Evolutionary conservation across 768 basidiomycete genomes (phyloP).

Genomic region (Phaeotremella skinneri): DNA sequence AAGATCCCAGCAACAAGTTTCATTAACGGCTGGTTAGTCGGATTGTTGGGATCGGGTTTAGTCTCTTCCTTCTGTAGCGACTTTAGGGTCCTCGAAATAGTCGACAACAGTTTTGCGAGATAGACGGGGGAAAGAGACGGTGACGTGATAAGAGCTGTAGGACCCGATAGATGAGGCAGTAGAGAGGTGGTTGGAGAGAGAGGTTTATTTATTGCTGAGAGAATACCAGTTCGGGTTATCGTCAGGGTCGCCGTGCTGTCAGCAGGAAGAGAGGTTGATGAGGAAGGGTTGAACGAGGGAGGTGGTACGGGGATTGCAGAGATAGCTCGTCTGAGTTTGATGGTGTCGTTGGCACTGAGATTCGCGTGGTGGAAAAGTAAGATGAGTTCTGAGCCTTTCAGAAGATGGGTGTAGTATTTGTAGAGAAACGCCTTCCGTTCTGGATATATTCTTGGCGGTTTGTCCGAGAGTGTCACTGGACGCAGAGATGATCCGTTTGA

Average conservation of each 20-base stretch:
- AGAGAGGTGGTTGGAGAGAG: constrained; percentile 62
- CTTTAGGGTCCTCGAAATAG: constrained; percentile 33
- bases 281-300: constrained; percentile 22
- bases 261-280: constrained; percentile 51
- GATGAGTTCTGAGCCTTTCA: constrained; percentile 63
- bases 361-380: constrained; percentile 76
- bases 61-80: constrained; percentile 21
- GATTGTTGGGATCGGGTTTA: constrained; percentile 1
- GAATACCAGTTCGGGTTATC: constrained; percentile 71
- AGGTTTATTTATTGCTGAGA: constrained; percentile 66
- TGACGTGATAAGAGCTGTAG: constrained; percentile 44
- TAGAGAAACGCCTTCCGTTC: constrained; percentile 79
- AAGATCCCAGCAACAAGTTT: constrained; percentile 74
- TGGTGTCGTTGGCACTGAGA: constrained; percentile 64
- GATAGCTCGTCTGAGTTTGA: constrained; percentile 69
- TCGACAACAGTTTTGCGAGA: constrained; percentile 31
- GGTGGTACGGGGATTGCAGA: constrained; percentile 54
- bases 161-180: constrained; percentile 56
- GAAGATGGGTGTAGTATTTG: constrained; percentile 71
- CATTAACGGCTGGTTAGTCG: constrained; percentile 50
- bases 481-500: not conserved
- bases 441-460: constrained; percentile 63
- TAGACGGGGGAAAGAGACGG: constrained; percentile 43
- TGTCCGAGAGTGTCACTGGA: not conserved
- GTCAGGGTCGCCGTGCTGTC: constrained; percentile 59